Evolutionary conservation across 2,329 filamentous ascomycete species (phyloP).

Genomic region (Aspergillus fijiensis): DNA sequence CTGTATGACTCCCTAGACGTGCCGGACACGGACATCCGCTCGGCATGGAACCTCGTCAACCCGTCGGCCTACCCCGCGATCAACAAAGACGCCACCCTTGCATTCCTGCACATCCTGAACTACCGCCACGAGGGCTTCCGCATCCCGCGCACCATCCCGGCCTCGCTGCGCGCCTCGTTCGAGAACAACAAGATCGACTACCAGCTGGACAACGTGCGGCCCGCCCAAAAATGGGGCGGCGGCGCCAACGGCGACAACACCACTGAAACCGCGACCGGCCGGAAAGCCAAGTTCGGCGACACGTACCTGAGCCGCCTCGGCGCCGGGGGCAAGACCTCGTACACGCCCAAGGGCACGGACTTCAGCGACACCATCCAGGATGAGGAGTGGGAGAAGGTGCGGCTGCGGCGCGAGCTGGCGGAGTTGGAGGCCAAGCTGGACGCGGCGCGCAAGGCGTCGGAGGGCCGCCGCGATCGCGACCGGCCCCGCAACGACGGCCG

Average conservation of each 20-base stretch:
- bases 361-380: slow-evolving; percentile 82
- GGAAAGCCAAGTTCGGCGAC: slow-evolving; percentile 96
- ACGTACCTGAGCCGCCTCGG: slow-evolving; percentile 91
- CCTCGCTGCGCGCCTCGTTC: slow-evolving; percentile 85
- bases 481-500: slow-evolving; percentile 62
- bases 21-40: slow-evolving; percentile 76
- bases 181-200: slow-evolving; percentile 97
- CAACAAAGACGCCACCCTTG: slow-evolving; percentile 90
- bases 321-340: slow-evolving; percentile 69
- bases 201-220: slow-evolving; percentile 75
- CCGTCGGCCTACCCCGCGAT: slow-evolving; percentile 78
- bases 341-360: slow-evolving; percentile 83
- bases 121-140: slow-evolving; percentile 92
- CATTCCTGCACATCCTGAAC: slow-evolving; percentile 95
- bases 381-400: slow-evolving; percentile 94
- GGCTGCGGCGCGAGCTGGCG: slow-evolving; percentile 85
- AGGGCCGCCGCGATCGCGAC: slow-evolving; percentile 58
- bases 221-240: slow-evolving; percentile 70
- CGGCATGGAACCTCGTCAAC: slow-evolving; percentile 97
- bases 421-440: slow-evolving; percentile 87
- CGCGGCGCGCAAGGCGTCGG: slow-evolving; percentile 72
- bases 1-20: slow-evolving; percentile 72
- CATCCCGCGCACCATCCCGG: slow-evolving; percentile 86
- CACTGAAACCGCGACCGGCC: slow-evolving; percentile 74
- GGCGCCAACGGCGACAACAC: slow-evolving; percentile 66